Evolutionary conservation across 1,284 basidiomycete genomes (phyloP).

Genomic region (Athelia psychrophila): DNA sequence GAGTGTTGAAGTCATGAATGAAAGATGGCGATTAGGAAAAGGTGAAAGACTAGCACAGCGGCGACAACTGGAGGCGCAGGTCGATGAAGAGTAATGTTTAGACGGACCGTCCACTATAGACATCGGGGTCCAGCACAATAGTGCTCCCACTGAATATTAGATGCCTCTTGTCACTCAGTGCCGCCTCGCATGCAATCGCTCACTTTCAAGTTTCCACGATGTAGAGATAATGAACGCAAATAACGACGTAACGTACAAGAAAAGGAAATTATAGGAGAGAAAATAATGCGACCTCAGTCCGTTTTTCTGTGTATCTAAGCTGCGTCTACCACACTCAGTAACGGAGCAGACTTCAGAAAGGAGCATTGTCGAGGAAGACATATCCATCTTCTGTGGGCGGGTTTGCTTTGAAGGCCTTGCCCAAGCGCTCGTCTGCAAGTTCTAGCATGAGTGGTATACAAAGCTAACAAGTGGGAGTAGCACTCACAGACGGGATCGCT

Average conservation of each 20-base stretch:
- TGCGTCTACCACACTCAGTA: neutral
- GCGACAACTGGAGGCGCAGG: neutral
- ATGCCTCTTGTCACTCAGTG: no score
- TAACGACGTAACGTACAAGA: no score
- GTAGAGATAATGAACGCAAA: neutral
- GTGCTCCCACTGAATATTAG: no score
- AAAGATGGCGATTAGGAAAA: slow-evolving; percentile 71
- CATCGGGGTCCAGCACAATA: no score
- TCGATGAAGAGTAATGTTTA: neutral
- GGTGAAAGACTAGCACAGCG: slow-evolving; percentile 26
- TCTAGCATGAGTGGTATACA: slow-evolving; percentile 3
- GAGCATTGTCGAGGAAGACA: slow-evolving; percentile 54
- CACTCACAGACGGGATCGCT: slow-evolving; percentile 69
- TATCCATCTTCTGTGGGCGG: slow-evolving; percentile 70
- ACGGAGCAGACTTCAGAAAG: slow-evolving; percentile 8
- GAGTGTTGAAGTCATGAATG: slow-evolving; percentile 71
- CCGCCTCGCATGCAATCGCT: no score
- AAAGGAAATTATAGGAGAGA: neutral
- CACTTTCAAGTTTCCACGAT: neutral
- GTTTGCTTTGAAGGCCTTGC: slow-evolving; percentile 46
- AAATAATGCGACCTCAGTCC: neutral
- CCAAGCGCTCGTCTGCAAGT: slow-evolving; percentile 58
- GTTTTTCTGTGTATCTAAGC: neutral
- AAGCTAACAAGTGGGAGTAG: neutral
- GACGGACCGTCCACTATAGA: no score